Evolutionary conservation across 306 rosid genomes (phyloP).

Genomic region (Ormosia emarginata): DNA sequence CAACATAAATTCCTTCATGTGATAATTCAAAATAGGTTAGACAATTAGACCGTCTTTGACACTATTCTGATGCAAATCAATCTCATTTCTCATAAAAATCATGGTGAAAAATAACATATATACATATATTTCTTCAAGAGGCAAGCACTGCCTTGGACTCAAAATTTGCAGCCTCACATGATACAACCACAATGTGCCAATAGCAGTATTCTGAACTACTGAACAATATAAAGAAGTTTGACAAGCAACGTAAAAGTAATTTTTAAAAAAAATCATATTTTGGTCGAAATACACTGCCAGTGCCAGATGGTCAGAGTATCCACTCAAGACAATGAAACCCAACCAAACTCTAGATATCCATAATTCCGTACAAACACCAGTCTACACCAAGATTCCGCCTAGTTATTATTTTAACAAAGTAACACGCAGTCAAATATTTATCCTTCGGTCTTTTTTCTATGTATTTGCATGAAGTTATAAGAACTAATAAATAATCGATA

Average conservation of each 20-base stretch:
- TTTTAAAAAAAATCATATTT: neutral
- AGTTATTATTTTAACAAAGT: neutral
- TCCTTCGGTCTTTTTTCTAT: no score
- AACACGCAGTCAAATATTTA: neutral
- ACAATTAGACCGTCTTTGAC: neutral
- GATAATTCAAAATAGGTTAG: neutral
- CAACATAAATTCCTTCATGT: neutral
- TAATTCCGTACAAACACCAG: neutral
- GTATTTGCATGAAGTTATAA: no score
- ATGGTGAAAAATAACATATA: neutral
- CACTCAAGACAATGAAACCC: neutral
- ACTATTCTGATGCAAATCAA: neutral
- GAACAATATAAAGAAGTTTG: no score
- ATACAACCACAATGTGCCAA: neutral
- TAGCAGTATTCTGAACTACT: no score
- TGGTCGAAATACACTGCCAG: neutral
- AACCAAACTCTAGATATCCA: no score
- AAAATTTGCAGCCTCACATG: neutral
- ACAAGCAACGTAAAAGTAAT: neutral
- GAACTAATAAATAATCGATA: no score
- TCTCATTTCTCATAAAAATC: neutral
- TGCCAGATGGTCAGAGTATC: neutral
- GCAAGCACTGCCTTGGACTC: neutral
- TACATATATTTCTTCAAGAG: neutral
- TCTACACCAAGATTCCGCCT: neutral